A percentile compares a stretch with the other conserved stretches of the same genome.
Conservation (phyloP, 2,329 filamentous ascomycete genomes). For the Botryotinia narcissicola region DNA sequence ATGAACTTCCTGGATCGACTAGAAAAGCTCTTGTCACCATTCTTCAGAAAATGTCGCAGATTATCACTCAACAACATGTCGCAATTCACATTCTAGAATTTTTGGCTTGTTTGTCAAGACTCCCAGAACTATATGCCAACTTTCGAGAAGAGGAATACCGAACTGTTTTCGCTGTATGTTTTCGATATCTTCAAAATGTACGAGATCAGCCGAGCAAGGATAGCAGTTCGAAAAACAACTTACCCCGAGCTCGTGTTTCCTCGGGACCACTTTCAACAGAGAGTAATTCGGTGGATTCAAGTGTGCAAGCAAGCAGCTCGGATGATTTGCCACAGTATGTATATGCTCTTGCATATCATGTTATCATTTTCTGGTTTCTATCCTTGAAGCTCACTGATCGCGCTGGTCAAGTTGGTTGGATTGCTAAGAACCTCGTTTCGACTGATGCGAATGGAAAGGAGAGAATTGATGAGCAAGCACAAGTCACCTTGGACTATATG, state of each 20-base stretch:
- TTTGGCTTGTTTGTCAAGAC: slow-evolving; percentile 79
- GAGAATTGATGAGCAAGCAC: slow-evolving; percentile 83
- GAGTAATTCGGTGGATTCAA: slow-evolving; percentile 44
- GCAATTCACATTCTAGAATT: slow-evolving; percentile 96
- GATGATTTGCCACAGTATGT: slow-evolving; percentile 91
- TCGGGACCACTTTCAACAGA: slow-evolving; percentile 33
- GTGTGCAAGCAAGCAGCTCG: slow-evolving; percentile 44
- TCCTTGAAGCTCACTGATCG: slow-evolving; percentile 82
- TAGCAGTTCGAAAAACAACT: slow-evolving; percentile 39
- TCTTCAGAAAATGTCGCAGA: slow-evolving; percentile 89
- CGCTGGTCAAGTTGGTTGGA: slow-evolving; percentile 82
- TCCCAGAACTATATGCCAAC: slow-evolving; percentile 82
- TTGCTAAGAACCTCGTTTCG: slow-evolving; percentile 78
- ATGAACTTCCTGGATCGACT: slow-evolving; percentile 85
- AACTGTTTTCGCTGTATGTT: slow-evolving; percentile 92
- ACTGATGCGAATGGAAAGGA: slow-evolving; percentile 72
- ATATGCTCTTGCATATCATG: slow-evolving; percentile 88
- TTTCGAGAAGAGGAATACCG: slow-evolving; percentile 90
- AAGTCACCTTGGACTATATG: slow-evolving; percentile 94
- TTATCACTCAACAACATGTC: slow-evolving; percentile 89
- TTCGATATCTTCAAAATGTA: slow-evolving; percentile 88
- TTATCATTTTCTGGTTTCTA: slow-evolving; percentile 96
- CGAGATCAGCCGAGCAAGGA: slow-evolving; percentile 57
- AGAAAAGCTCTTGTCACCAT: slow-evolving; percentile 83
- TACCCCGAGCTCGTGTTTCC: slow-evolving; percentile 33